phyloP scores from a whole-genome alignment of 805 yeast species.

The Pichia nanzhaoensis region DNA sequence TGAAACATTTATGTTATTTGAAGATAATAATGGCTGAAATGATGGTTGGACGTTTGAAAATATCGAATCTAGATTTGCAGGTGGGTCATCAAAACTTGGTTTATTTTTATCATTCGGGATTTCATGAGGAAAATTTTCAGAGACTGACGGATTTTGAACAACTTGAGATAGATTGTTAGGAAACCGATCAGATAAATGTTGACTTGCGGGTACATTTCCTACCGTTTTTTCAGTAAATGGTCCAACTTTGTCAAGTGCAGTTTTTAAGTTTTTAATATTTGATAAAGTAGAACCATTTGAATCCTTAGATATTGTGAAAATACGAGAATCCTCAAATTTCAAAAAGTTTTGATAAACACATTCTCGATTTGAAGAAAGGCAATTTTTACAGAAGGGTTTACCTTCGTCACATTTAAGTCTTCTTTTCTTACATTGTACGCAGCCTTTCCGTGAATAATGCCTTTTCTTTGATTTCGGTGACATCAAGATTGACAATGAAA shows the following conservation, averaged over 20 bases:
- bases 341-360: conserved; percentile 34
- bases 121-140: neutral
- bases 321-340: conserved; percentile 29
- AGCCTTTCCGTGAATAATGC: conserved; percentile 39
- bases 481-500: neutral
- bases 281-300: conserved; percentile 10
- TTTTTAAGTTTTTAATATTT: neutral
- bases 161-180: conserved; percentile 17
- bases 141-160: conserved; percentile 20
- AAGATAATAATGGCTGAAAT: neutral
- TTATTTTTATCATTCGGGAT: neutral
- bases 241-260: neutral
- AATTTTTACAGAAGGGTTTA: conserved; percentile 37
- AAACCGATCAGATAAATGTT: conserved; percentile 13
- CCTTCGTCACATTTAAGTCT: conserved; percentile 37
- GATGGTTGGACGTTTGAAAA: neutral
- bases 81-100: neutral
- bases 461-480: conserved; percentile 25
- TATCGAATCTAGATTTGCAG: neutral
- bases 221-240: neutral
- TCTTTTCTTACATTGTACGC: conserved; percentile 39
- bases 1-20: neutral
- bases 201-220: neutral
- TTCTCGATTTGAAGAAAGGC: conserved; percentile 31
- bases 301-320: conserved; percentile 18